Conservation (phyloP, 805 yeast genomes). For the Candida succiphila region DNA sequence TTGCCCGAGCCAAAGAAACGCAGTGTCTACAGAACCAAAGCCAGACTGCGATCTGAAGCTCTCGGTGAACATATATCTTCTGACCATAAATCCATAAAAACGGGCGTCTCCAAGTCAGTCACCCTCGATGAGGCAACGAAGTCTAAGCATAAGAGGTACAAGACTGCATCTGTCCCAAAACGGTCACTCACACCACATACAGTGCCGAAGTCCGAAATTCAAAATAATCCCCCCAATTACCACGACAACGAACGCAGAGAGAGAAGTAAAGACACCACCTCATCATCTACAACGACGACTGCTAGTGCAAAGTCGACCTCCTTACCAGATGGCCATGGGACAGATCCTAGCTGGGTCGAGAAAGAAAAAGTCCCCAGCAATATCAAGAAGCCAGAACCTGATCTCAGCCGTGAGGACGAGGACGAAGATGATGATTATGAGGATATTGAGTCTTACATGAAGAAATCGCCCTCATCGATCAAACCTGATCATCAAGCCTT, state of each 20-base stretch:
- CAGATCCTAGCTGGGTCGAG: neutral
- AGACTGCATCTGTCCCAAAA: neutral
- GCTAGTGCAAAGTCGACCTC: too few relatives aligned
- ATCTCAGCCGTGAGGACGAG: neutral
- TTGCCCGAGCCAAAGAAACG: conserved; percentile 39
- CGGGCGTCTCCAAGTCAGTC: too few relatives aligned
- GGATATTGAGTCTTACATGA: neutral
- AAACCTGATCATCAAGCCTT: neutral
- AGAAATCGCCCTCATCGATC: neutral
- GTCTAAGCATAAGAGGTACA: too few relatives aligned
- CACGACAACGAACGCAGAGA: too few relatives aligned
- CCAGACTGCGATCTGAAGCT: neutral
- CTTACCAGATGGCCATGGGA: too few relatives aligned
- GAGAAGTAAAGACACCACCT: too few relatives aligned
- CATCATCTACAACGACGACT: too few relatives aligned
- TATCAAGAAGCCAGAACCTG: neutral
- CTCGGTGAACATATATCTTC: neutral
- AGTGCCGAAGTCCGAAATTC: too few relatives aligned
- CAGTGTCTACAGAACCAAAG: neutral
- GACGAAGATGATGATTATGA: neutral
- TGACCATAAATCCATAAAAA: neutral
- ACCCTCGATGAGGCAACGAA: neutral
- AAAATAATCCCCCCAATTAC: too few relatives aligned
- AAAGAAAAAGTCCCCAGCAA: neutral
- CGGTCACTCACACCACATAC: too few relatives aligned